These are phyloP conservation scores for Ambispora gerdemannii DNA, from an alignment of 192 early-diverging fungal species.

Conservation along the genomic window DNA sequence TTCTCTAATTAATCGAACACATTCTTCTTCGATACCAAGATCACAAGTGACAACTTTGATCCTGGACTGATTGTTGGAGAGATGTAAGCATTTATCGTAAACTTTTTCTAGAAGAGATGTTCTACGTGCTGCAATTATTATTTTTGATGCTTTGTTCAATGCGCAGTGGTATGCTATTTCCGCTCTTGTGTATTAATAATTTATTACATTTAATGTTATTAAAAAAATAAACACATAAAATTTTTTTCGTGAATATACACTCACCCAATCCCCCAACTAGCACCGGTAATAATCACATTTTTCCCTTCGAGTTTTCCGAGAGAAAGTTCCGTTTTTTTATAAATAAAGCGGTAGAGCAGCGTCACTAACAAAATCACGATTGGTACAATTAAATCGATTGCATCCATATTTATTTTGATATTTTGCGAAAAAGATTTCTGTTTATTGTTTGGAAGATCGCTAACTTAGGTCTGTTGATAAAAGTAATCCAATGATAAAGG, in stretches of 20 bases:
- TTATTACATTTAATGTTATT: background rate
- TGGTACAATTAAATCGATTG: no score
- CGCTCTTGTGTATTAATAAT: background rate
- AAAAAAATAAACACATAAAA: background rate
- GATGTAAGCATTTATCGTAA: background rate
- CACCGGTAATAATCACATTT: constrained; percentile 13
- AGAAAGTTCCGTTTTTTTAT: no score
- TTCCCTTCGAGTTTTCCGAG: constrained; percentile 1
- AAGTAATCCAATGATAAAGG: no score
- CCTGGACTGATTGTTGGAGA: background rate
- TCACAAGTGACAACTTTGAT: constrained; percentile 14
- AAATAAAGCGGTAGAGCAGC: no score
- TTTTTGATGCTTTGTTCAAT: background rate
- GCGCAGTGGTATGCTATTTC: constrained; percentile 15
- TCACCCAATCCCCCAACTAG: constrained; percentile 8
- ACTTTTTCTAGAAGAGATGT: constrained; percentile 5
- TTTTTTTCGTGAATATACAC: background rate
- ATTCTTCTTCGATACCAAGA: background rate
- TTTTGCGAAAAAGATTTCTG: no score
- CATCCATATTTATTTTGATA: no score
- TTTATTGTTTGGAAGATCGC: no score
- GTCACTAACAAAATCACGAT: no score
- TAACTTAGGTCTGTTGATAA: no score
- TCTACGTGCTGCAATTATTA: constrained; percentile 7
- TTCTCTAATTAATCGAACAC: background rate